phyloP scores from a whole-genome alignment of 495 filamentous ascomycete genomes.

The Astrocystis sublimbata region DNA sequence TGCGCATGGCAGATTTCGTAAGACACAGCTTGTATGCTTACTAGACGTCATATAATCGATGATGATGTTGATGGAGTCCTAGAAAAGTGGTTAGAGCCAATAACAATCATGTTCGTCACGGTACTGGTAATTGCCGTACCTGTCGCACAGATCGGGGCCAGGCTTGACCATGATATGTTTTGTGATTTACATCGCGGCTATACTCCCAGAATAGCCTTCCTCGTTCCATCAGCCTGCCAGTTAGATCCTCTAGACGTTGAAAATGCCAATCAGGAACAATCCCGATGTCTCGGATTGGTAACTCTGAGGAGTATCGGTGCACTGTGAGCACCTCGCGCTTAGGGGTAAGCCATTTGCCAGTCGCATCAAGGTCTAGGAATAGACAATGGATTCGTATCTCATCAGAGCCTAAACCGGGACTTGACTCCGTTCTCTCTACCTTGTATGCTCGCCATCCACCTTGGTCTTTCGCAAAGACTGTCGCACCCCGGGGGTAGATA shows the following conservation, averaged over 20 bases:
- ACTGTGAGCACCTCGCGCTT: not conserved
- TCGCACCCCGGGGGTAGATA: not conserved
- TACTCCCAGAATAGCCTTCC: not conserved
- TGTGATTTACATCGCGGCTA: not conserved
- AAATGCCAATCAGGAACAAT: not conserved
- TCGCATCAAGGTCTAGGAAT: not conserved
- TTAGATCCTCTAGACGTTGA: not conserved
- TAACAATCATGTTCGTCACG: not conserved
- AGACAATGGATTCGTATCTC: not conserved
- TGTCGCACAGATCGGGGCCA: not conserved
- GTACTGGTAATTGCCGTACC: not conserved
- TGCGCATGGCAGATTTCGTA: not conserved
- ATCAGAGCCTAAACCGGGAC: not conserved
- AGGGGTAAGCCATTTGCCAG: not conserved
- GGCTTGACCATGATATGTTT: not conserved
- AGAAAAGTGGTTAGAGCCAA: not conserved
- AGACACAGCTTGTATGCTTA: not conserved
- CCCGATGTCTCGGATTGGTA: not conserved
- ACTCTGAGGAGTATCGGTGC: not conserved
- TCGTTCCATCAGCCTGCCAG: not conserved
- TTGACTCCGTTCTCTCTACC: not conserved
- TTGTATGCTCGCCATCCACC: constrained; percentile 1
- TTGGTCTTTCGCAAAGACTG: not conserved
- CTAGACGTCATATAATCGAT: not conserved
- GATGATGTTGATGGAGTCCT: not conserved